Base-by-base conservation (phyloP, 768 basidiomycete genomes). In the Termitomyces sp. region DNA sequence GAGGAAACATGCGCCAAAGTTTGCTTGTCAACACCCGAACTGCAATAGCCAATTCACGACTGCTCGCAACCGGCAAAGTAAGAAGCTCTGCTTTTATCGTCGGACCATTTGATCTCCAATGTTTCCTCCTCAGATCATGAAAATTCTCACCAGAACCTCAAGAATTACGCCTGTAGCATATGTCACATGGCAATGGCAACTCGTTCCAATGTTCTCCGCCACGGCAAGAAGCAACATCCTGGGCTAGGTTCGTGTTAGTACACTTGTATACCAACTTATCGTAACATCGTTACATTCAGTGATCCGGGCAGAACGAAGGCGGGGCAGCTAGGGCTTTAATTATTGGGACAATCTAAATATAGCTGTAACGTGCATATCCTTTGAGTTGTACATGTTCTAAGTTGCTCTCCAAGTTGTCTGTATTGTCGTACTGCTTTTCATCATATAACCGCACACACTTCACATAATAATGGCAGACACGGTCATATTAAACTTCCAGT, bases 61-160 rank as follows among this genome's bases (percentile, higher is more conserved):
- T 43, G 23, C 16, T n/a, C 59, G 54, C 11, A 59, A 59, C 14
- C 25, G 0, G 7, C 37, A 39, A 12, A 45, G 59, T 59, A 53
- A 42, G 55, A n/a, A 19, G 9, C 35, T 32, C 4, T 19, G 8
- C 9, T 37, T n/a, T 3, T 16, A 16, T 45, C 3, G 6, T 21
- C 3, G 5, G 11, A 27, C 5, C n/a, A 35, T 30, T 17, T 19
- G 14, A 12, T 47, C 17, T 41, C 23, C 9, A 40, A 27, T 16
- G 7, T 41, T 21, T 7, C 23, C 2, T 42, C 16, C 25, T 16
- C 23, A 65, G 64, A 63, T 39, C 64, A 65, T 48, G 28, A 43
- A 16, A 54, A 61, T 17, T 47, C 60, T n/a, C 64, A 65, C 30
- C 45, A 27, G 8, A 55, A 57, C 12, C 34, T 35, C n/a, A 65